phyloP scores from a whole-genome alignment of 2,329 filamentous ascomycete genomes.

The Stagonosporopsis vannaccii region DNA sequence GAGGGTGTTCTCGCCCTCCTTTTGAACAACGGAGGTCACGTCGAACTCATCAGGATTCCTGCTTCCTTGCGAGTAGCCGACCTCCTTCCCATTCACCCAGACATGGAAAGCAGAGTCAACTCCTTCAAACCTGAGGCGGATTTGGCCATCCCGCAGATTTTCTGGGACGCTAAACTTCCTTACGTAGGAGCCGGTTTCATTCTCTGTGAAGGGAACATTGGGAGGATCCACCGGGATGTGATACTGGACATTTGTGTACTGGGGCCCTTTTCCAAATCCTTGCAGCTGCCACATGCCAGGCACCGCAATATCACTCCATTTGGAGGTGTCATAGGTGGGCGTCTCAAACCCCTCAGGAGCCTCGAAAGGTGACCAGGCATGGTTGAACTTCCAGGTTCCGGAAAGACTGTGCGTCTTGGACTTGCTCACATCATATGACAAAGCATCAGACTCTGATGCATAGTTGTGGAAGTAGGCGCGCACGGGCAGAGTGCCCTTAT shows the following conservation, averaged over 20 bases:
- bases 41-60: slow-evolving; percentile 76
- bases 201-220: slow-evolving; percentile 64
- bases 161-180: slow-evolving; percentile 62
- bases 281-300: slow-evolving; percentile 76
- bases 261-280: slow-evolving; percentile 67
- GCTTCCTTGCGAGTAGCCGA: slow-evolving; percentile 74
- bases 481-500: slow-evolving; percentile 65
- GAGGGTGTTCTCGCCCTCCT: slow-evolving; percentile 61
- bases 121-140: slow-evolving; percentile 73
- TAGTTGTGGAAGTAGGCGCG: slow-evolving; percentile 66
- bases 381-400: slow-evolving; percentile 51
- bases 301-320: slow-evolving; percentile 64
- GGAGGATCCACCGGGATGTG: slow-evolving; percentile 72
- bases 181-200: slow-evolving; percentile 70
- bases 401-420: slow-evolving; percentile 44
- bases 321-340: slow-evolving; percentile 44
- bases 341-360: slow-evolving; percentile 46
- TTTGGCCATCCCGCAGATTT: slow-evolving; percentile 60
- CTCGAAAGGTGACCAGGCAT: slow-evolving; percentile 46
- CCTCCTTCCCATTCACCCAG: slow-evolving; percentile 68
- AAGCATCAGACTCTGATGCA: slow-evolving; percentile 57
- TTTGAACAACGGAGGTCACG: slow-evolving; percentile 61
- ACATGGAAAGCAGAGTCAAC: slow-evolving; percentile 76
- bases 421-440: slow-evolving; percentile 50
- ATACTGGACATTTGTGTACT: slow-evolving; percentile 73